A percentile compares a stretch with the other conserved stretches of the same genome.
Conservation (phyloP, 1,139 yeast species). For the Geotrichum klebahnii region DNA sequence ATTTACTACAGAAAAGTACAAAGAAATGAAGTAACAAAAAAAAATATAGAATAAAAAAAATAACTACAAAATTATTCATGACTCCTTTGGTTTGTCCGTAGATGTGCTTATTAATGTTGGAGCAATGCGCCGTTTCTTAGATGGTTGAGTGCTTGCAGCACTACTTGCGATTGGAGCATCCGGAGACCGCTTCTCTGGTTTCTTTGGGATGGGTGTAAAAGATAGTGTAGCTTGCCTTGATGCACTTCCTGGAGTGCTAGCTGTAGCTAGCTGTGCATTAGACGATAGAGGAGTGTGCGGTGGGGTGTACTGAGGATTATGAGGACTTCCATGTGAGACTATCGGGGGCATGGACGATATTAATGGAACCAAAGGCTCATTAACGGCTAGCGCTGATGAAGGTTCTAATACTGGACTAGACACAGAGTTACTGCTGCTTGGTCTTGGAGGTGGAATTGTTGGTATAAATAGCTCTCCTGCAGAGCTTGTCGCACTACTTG, state of each 20-base stretch:
- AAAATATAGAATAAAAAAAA: not conserved
- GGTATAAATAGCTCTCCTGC: conserved; percentile 16
- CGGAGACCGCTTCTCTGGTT: conserved; percentile 1
- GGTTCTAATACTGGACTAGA: conserved; percentile 12
- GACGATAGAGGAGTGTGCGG: conserved; percentile 20
- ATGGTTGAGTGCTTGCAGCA: conserved; percentile 22
- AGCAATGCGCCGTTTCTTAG: conserved; percentile 46
- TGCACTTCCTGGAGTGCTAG: too few relatives aligned
- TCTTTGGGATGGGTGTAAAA: conserved; percentile 1
- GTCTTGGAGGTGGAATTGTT: conserved; percentile 10
- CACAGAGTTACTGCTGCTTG: conserved; percentile 10
- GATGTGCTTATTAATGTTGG: conserved; percentile 43
- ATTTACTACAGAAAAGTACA: not conserved
- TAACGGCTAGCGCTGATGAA: conserved; percentile 7
- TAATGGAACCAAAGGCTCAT: conserved; percentile 17
- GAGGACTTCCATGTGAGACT: conserved; percentile 16
- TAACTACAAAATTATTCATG: too few relatives aligned
- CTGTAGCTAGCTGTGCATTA: not conserved
- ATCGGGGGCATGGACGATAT: conserved; percentile 21
- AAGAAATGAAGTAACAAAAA: not conserved
- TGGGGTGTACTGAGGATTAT: conserved; percentile 13
- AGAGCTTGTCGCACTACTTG: not conserved
- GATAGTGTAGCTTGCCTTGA: conserved; percentile 5
- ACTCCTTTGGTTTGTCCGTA: conserved; percentile 9
- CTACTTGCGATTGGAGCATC: not conserved